These are phyloP conservation scores for Peronospora destructor DNA, from an alignment of 352 stramenopile genomes.

Conservation along the genomic window DNA sequence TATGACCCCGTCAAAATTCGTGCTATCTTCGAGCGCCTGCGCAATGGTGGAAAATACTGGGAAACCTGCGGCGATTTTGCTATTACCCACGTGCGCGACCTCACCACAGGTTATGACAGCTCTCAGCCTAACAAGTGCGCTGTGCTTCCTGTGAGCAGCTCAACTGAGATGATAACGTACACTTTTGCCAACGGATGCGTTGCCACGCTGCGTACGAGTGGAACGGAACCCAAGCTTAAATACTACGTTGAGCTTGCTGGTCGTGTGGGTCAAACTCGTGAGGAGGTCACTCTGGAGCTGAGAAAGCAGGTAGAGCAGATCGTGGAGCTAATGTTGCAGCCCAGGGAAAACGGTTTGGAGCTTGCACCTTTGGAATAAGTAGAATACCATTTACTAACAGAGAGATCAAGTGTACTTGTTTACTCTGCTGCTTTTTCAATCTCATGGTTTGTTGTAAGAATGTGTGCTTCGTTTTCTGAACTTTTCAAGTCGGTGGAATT, in stretches of 20 bases:
- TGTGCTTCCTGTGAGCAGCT: conserved; percentile 87
- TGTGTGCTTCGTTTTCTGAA: conserved; percentile 24
- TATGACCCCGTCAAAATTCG: conserved; percentile 84
- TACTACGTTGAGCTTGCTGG: conserved; percentile 95
- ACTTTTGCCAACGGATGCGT: conserved; percentile 94
- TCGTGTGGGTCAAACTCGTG: conserved; percentile 51
- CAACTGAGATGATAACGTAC: conserved; percentile 96
- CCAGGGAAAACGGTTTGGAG: conserved; percentile 70
- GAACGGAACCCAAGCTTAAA: conserved; percentile 99
- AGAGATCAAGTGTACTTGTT: conserved; percentile 3
- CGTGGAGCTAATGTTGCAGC: conserved; percentile 78
- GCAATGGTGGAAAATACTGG: conserved; percentile 87
- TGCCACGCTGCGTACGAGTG: conserved; percentile 94
- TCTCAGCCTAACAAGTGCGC: conserved; percentile 83
- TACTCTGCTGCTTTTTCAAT: conserved; percentile 19
- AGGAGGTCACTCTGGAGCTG: conserved; percentile 49
- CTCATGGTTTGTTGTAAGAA: conserved; percentile 18
- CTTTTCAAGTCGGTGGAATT: conserved; percentile 12
- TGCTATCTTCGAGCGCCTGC: conserved; percentile 88
- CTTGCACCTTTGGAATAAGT: conserved; percentile 28
- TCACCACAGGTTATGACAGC: conserved; percentile 86
- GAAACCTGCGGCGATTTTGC: conserved; percentile 73
- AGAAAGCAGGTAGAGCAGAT: conserved; percentile 65
- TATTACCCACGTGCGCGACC: conserved; percentile 79
- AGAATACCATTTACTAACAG: not conserved